These are phyloP conservation scores for Psilocybe sp. DNA, from an alignment of 768 basidiomycete genomes.

Conservation along the genomic window DNA sequence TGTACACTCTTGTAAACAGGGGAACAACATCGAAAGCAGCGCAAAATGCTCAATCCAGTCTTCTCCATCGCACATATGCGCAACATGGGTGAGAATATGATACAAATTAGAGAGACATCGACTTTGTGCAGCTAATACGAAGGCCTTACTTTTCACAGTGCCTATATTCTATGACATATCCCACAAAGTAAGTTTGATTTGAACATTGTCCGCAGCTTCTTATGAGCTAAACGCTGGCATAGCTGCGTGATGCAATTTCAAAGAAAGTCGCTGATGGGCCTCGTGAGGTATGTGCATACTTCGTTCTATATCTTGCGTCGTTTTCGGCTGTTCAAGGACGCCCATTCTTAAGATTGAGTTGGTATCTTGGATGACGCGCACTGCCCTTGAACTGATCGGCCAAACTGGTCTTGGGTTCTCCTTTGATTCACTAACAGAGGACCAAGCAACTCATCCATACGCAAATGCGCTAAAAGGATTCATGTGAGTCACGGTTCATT, in stretches of 20 bases:
- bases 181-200: constrained; percentile 18
- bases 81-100: constrained; percentile 20
- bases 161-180: constrained; percentile 32
- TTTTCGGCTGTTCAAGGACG: background rate
- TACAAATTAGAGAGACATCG: background rate
- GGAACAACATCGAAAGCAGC: constrained; percentile 38
- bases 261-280: constrained; percentile 18
- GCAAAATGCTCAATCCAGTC: constrained; percentile 43
- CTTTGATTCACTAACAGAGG: constrained; percentile 37
- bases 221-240: no score
- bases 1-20: constrained; percentile 21
- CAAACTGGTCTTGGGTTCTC: constrained; percentile 46
- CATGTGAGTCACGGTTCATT: constrained; percentile 17
- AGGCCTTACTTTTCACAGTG: constrained; percentile 13
- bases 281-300: constrained; percentile 9
- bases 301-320: background rate
- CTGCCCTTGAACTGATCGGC: constrained; percentile 47
- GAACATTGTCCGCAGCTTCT: background rate
- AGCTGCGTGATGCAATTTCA: constrained; percentile 25
- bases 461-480: constrained; percentile 27
- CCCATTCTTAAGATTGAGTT: constrained; percentile 9
- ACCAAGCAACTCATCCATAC: constrained; percentile 27
- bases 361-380: constrained; percentile 27
- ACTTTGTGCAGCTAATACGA: background rate
- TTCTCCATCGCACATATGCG: constrained; percentile 41